Percentiles rank a stretch among this genome's conserved stretches.
Evolutionary conservation across 495 filamentous ascomycete genomes (phyloP).

Genomic region (Hypoxylon perforatum): DNA sequence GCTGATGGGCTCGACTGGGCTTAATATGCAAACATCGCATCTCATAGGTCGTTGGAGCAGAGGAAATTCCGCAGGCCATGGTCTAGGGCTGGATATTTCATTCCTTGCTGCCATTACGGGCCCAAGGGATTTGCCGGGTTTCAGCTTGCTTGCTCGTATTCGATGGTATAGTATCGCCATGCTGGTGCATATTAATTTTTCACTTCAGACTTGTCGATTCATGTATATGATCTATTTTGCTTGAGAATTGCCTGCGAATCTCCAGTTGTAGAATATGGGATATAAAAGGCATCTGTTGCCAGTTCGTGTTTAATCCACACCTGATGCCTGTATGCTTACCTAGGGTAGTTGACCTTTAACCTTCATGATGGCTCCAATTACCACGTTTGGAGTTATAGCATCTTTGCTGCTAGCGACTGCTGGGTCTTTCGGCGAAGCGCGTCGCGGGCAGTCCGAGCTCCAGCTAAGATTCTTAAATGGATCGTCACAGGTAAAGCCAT

Average conservation of each 20-base stretch:
- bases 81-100: slow-evolving; percentile 1
- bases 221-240: slow-evolving; percentile 19
- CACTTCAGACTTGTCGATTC: no score
- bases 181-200: no score
- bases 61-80: not conserved
- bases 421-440: slow-evolving; percentile 27
- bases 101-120: slow-evolving; percentile 1
- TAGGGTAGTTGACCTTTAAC: not conserved
- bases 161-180: not conserved
- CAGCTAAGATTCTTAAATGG: slow-evolving; percentile 30
- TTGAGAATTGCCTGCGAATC: not conserved
- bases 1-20: slow-evolving; percentile 18
- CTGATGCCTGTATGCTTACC: not conserved
- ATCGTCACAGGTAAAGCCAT: slow-evolving; percentile 13
- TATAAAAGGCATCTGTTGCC: slow-evolving; percentile 10
- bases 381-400: slow-evolving; percentile 9
- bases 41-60: not conserved
- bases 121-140: not conserved
- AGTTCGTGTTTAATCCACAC: not conserved
- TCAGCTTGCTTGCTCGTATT: slow-evolving; percentile 10
- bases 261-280: not conserved
- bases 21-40: slow-evolving; percentile 16
- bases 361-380: slow-evolving; percentile 14
- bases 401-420: slow-evolving; percentile 10
- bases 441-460: slow-evolving; percentile 9